Base-by-base conservation (phyloP, 352 stramenopile genomes). In the Blastocystis sp. region DNA sequence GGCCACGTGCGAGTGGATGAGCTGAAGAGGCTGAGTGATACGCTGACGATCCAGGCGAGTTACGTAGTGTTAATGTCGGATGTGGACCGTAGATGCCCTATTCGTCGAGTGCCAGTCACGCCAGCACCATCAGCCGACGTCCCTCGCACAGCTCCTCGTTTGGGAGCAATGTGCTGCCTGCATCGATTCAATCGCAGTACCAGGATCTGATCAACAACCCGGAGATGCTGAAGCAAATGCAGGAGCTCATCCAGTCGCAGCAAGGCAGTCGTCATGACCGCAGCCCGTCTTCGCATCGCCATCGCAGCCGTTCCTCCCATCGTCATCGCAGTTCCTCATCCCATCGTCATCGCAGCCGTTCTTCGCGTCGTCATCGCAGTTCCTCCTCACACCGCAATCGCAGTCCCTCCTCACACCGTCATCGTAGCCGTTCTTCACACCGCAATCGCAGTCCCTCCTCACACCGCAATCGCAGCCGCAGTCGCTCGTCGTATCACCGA, bases 41-140 rank as follows among this genome's bases (percentile, higher is more conserved):
- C 19, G 34, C 41, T 84, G 17, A 28, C 69, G 9, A 64, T 48
- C 9, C 74, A 69, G 34, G 74, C 23, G 14, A 45, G 53, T 2
- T 67, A 64, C 43, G 74, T 84, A 84, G 7, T 2, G 23, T 59
- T 69, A 23, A 21, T 52, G 5, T 70, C 10, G 45, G 9, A 48
- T 43, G 3, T 56, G 10, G 43, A n/a, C 61, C 19, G 2, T 69
- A 84, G 74, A 62, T 84, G 56, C 74, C 74, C 61, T 84, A 84
- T 43, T 69, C 74, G 5, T 67, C 74, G 10, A 21, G n/a, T 38
- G 69, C 41, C 28, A 48, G 38, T 43, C 43, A 41, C n/a, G 19
- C 2, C 2, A 79, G 23, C 40, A 7, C 40, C 34, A 74, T 74
- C 34, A 28, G 34, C 2, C 64, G 64, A 74, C 64, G 40, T 9